Percentiles rank a stretch among this genome's conserved stretches.
These are phyloP conservation scores for Rhynchospora pubera DNA, from an alignment of 176 grass and related monocot species.

Conservation along the genomic window DNA sequence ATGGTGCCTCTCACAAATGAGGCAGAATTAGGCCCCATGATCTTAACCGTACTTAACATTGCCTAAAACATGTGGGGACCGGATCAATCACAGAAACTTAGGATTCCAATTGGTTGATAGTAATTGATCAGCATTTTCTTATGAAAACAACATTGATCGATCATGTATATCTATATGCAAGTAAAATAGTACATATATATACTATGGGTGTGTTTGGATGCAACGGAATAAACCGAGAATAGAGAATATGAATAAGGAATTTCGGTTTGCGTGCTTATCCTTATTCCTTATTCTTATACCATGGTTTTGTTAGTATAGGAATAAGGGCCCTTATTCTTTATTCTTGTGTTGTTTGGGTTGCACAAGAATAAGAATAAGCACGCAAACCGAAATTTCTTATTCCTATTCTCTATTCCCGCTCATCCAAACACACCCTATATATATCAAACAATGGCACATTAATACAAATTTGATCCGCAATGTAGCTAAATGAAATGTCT, in stretches of 20 bases:
- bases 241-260: too few species aligned
- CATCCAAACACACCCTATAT: too few species aligned
- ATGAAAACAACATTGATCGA: not conserved
- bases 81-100: not conserved
- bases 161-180: not conserved
- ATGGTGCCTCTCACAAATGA: constrained; percentile 1
- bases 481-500: not conserved
- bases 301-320: too few species aligned
- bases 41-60: not conserved
- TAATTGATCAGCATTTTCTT: not conserved
- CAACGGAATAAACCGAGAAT: too few species aligned
- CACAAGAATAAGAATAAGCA: too few species aligned
- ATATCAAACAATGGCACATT: not conserved
- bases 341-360: too few species aligned
- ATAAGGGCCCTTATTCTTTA: too few species aligned
- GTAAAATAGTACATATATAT: not conserved
- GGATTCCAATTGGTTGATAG: not conserved
- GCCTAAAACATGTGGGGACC: not conserved
- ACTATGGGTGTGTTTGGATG: too few species aligned
- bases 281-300: too few species aligned
- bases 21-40: not conserved
- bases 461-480: not conserved
- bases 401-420: too few species aligned
- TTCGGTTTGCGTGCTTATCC: too few species aligned
- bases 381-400: too few species aligned